phyloP scores from a whole-genome alignment of 495 filamentous ascomycete species.

The Achaetomiella virescens region DNA sequence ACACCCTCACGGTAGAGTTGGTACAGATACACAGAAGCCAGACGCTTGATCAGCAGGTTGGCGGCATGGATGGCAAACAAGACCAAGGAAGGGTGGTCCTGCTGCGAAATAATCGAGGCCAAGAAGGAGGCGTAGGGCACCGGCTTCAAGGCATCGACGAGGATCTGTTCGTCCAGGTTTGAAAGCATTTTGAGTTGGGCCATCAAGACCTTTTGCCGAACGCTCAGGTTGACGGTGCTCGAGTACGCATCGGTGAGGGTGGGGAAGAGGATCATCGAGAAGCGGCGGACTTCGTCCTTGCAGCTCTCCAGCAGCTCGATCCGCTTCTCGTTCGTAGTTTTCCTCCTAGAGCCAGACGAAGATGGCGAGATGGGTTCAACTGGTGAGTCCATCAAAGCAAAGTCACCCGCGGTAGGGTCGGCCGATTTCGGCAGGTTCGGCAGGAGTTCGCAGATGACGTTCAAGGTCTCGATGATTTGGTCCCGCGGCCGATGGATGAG shows the following conservation, averaged over 20 bases:
- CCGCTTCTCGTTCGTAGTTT: slow-evolving; percentile 68
- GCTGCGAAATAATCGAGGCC: slow-evolving; percentile 91
- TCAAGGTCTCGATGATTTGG: slow-evolving; percentile 93
- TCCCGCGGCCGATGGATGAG: slow-evolving; percentile 95
- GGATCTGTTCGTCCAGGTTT: slow-evolving; percentile 76
- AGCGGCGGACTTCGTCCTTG: slow-evolving; percentile 79
- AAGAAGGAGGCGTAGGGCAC: slow-evolving; percentile 97
- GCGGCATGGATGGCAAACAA: slow-evolving; percentile 81
- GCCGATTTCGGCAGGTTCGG: slow-evolving; percentile 54
- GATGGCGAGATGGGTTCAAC: slow-evolving; percentile 32
- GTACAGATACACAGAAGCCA: slow-evolving; percentile 84
- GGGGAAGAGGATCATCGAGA: slow-evolving; percentile 90
- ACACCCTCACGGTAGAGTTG: slow-evolving; percentile 98
- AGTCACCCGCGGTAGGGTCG: slow-evolving; percentile 47
- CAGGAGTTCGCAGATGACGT: slow-evolving; percentile 94
- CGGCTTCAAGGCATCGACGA: slow-evolving; percentile 79
- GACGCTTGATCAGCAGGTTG: slow-evolving; percentile 74
- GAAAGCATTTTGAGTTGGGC: slow-evolving; percentile 98
- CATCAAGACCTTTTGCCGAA: slow-evolving; percentile 92
- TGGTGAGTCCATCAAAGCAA: slow-evolving; percentile 39
- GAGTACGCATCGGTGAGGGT: slow-evolving; percentile 96
- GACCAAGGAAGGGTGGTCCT: slow-evolving; percentile 84
- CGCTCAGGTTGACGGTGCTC: slow-evolving; percentile 94
- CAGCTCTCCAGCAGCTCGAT: slow-evolving; percentile 70
- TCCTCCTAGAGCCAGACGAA: slow-evolving; percentile 41